Evolutionary conservation across 495 filamentous ascomycete genomes (phyloP).

Genomic region (Neurospora sp.): DNA sequence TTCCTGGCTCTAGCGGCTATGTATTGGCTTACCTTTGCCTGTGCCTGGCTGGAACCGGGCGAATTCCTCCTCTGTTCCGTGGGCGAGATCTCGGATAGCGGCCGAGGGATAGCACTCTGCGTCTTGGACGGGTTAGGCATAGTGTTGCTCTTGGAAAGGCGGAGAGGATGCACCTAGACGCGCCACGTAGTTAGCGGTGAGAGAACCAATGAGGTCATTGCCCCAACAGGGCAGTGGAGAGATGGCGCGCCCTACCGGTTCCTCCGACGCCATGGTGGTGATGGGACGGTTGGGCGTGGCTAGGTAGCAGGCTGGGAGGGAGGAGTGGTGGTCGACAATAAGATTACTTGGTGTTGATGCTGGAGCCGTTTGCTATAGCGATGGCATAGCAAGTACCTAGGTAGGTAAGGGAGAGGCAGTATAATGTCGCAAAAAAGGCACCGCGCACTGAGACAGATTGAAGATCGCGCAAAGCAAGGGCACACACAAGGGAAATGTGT

Average conservation of each 20-base stretch:
- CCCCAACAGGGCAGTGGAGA: not conserved
- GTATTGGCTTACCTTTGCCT: constrained; percentile 46
- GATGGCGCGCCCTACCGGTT: constrained; percentile 26
- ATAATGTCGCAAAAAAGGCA: not conserved
- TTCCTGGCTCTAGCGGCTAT: not conserved
- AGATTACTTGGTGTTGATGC: not conserved
- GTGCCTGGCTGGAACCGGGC: constrained; percentile 59
- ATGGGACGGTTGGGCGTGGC: not conserved
- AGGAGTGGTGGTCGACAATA: not conserved
- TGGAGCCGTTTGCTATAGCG: constrained; percentile 1
- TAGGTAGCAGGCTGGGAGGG: not conserved
- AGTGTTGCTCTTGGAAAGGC: constrained; percentile 45
- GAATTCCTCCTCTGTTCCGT: constrained; percentile 58
- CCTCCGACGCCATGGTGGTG: constrained; percentile 27
- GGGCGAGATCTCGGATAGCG: constrained; percentile 49
- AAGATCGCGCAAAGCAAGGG: not conserved
- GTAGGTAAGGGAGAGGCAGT: not conserved
- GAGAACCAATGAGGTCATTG: not conserved
- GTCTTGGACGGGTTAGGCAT: constrained; percentile 35
- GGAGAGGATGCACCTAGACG: constrained; percentile 44
- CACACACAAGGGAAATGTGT: not conserved
- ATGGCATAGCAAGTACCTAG: constrained; percentile 2
- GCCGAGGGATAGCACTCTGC: constrained; percentile 35
- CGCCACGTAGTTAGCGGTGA: not conserved
- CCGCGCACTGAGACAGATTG: not conserved